Evolutionary conservation across 352 stramenopile species (phyloP), one percentile per base, ranked within the genome.

Genomic region (Pythium apleroticum): DNA sequence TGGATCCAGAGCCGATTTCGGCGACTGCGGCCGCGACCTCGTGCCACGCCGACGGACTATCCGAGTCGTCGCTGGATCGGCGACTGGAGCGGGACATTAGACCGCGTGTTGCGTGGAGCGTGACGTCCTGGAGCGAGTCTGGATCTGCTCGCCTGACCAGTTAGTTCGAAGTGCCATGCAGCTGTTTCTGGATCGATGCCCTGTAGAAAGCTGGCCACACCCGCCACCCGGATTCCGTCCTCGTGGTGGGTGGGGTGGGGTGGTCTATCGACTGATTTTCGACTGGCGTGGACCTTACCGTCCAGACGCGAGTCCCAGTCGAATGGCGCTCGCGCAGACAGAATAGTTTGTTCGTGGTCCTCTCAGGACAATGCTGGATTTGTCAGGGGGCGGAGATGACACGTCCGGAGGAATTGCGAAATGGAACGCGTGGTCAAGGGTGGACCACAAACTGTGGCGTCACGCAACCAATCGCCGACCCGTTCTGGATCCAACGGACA

Each of bases 1-100:
- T 45, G 46, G 55, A 60, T 48, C 59, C 56, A 46, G 54, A 41
- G 0, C 55, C 48, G 24, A 72, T 72, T 46, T 72, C 17, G n/a
- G 59, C 65, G 28, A 72, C 60, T 20, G 65, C 65, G 60, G 63
- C 53, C 2, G 65, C 65, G 17, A 72, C 59, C 7, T 45, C 65
- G 37, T 28, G 46, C 65, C 65, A 72, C 57, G 63, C 28, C 14
- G 27, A 39, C 50, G 50, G 19, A 50, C 43, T 50, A 50, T 50
- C 35, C 14, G 45, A 35, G 5, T 35, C 48, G 17, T 70, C 52
- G 41, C 57, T 56, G 49, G 43, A 50, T 50, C n/a, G 43, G 43
- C 43, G 14, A 22, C 39, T 48, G 39, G 5, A 48, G 20, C 39
- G 39, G 17, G 43, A 27, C 6, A 7, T 50, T 25, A 50, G 19